phyloP scores from a whole-genome alignment of 2,329 filamentous ascomycete genomes.

The Aspergillus niger region DNA sequence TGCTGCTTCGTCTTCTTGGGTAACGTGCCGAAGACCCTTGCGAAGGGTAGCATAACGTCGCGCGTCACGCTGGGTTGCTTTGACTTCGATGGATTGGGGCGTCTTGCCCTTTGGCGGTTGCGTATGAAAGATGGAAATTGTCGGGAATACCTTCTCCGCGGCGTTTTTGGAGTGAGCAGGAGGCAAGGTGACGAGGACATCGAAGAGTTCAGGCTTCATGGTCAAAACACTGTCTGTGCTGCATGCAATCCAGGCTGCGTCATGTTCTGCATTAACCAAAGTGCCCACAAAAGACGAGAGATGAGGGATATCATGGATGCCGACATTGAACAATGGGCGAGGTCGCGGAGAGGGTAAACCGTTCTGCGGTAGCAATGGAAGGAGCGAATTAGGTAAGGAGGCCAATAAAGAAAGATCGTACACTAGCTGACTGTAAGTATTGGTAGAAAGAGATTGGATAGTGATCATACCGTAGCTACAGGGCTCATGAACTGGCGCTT shows the following conservation, averaged over 20 bases:
- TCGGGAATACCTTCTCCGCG: slow-evolving; percentile 70
- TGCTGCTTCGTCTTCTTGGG: slow-evolving; percentile 24
- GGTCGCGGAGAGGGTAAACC: slow-evolving; percentile 65
- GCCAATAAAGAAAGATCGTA: slow-evolving; percentile 93
- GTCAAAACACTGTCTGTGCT: slow-evolving; percentile 92
- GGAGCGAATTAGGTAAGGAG: slow-evolving; percentile 76
- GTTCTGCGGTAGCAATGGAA: slow-evolving; percentile 66
- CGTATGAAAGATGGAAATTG: slow-evolving; percentile 63
- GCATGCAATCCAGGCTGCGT: slow-evolving; percentile 84
- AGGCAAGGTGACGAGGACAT: slow-evolving; percentile 83
- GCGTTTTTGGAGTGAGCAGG: slow-evolving; percentile 60
- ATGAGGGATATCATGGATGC: slow-evolving; percentile 86
- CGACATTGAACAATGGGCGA: slow-evolving; percentile 85
- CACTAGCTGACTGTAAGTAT: slow-evolving; percentile 56
- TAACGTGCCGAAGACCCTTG: slow-evolving; percentile 56
- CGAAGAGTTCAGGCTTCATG: slow-evolving; percentile 84
- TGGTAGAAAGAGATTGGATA: slow-evolving; percentile 19
- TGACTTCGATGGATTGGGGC: slow-evolving; percentile 52
- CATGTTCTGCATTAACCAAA: slow-evolving; percentile 33
- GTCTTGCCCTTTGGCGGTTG: slow-evolving; percentile 54
- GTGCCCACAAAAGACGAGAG: slow-evolving; percentile 66
- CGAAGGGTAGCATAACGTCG: slow-evolving; percentile 73
- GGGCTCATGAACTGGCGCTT: slow-evolving; percentile 78
- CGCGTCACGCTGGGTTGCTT: slow-evolving; percentile 87
- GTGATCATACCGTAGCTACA: slow-evolving; percentile 78